Evolutionary conservation across 306 rosid genomes (phyloP).

Genomic region (Quercus mongolica): DNA sequence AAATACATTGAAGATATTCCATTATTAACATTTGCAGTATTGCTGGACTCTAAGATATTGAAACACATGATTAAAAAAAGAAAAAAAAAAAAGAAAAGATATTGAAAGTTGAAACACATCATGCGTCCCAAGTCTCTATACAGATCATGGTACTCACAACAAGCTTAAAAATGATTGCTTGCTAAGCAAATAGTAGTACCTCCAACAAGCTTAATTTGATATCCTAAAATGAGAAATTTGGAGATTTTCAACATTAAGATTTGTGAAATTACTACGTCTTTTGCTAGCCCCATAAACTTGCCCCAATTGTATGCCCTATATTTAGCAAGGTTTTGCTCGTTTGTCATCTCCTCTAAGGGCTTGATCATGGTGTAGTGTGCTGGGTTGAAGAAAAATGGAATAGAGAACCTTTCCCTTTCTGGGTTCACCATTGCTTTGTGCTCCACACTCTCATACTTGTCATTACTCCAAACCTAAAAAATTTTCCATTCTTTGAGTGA

Average conservation of each 20-base stretch:
- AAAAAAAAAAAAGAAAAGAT: too few species aligned
- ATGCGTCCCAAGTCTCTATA: too few species aligned
- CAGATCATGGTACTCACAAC: too few species aligned
- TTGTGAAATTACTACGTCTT: constrained; percentile 36
- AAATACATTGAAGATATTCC: too few species aligned
- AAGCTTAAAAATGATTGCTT: too few species aligned
- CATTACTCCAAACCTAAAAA: constrained; percentile 75
- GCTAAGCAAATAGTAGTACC: too few species aligned
- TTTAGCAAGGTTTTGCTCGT: constrained; percentile 39
- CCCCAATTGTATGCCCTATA: constrained; percentile 57
- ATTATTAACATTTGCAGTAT: too few species aligned
- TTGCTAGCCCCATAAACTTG: constrained; percentile 33
- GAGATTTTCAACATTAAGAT: constrained; percentile 42
- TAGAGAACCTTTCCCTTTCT: constrained; percentile 46
- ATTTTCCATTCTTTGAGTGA: not conserved
- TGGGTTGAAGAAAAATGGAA: constrained; percentile 57
- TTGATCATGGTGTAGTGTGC: constrained; percentile 41
- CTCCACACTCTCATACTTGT: constrained; percentile 60
- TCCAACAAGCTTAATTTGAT: too few species aligned
- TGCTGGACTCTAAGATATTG: too few species aligned
- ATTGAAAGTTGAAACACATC: too few species aligned
- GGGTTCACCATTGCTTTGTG: constrained; percentile 54
- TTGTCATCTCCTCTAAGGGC: constrained; percentile 39
- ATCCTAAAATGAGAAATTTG: constrained; percentile 44
- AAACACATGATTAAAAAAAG: too few species aligned